Conservation (phyloP, 129 eudicot genomes). For the Artemisia tridentata region DNA sequence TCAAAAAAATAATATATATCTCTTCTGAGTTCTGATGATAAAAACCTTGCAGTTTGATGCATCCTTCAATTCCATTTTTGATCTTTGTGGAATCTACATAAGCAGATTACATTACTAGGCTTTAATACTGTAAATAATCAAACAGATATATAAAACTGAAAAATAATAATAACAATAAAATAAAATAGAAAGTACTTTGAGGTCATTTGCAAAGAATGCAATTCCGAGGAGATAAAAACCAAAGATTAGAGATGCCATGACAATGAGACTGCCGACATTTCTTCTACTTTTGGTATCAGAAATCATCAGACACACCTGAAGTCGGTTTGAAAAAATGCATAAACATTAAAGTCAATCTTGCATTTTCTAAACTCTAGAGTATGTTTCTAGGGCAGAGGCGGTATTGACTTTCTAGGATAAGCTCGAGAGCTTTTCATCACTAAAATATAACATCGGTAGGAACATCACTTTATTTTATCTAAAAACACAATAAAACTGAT, state of each 20-base stretch:
- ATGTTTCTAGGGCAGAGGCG: background rate
- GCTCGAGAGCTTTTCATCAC: background rate
- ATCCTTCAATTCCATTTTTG: constrained; percentile 32
- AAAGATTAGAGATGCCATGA: constrained; percentile 42
- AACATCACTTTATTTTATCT: background rate
- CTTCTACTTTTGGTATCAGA: constrained; percentile 52
- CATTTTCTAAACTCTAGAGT: background rate
- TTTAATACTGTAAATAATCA: background rate
- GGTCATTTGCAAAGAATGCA: constrained; percentile 47
- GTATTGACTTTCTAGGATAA: constrained; percentile 17
- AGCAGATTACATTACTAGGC: constrained; percentile 15
- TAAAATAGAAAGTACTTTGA: constrained; percentile 28
- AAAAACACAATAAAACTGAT: background rate
- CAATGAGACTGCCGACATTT: constrained; percentile 36
- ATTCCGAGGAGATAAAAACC: constrained; percentile 53
- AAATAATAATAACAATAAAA: no score
- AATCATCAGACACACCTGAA: constrained; percentile 41
- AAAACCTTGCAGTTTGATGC: constrained; percentile 48
- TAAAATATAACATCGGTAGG: background rate
- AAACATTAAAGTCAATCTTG: background rate
- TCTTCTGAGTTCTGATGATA: constrained; percentile 2
- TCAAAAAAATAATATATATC: background rate
- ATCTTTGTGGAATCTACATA: constrained; percentile 31
- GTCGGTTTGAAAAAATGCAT: background rate
- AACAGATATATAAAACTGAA: background rate